Percentiles rank a stretch among this genome's conserved stretches.
phyloP scores from a whole-genome alignment of 805 yeast genomes.

The Yarrowia deformans region DNA sequence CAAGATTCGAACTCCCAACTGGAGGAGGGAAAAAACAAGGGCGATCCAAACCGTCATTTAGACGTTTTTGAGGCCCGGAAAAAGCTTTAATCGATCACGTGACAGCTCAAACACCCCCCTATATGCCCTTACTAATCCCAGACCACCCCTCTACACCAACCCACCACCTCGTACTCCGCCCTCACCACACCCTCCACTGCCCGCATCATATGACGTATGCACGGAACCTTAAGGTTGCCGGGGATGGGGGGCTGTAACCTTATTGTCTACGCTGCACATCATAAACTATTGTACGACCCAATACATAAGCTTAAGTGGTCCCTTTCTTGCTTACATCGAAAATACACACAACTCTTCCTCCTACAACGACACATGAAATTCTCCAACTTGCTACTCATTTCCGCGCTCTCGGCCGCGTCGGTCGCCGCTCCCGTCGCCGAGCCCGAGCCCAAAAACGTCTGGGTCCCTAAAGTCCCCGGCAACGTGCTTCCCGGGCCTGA shows the following conservation, averaged over 20 bases:
- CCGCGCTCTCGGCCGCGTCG: conserved; percentile 23
- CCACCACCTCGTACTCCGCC: not conserved
- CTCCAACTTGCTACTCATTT: conserved; percentile 15
- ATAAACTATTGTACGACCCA: not conserved
- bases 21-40: too few relatives aligned
- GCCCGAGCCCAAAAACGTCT: conserved; percentile 34
- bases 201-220: conserved; percentile 23
- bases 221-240: conserved; percentile 13
- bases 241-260: conserved; percentile 15
- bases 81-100: too few relatives aligned
- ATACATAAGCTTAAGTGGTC: not conserved
- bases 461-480: conserved; percentile 14
- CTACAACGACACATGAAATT: conserved; percentile 13
- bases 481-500: conserved; percentile 15
- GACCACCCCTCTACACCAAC: too few relatives aligned
- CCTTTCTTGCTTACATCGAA: too few relatives aligned
- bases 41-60: too few relatives aligned
- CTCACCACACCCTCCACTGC: not conserved
- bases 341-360: too few relatives aligned
- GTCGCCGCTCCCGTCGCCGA: conserved; percentile 23
- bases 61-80: too few relatives aligned
- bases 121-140: too few relatives aligned
- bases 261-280: not conserved
- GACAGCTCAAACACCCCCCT: too few relatives aligned
- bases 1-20: not conserved